phyloP scores from a whole-genome alignment of 208 protist genomes.

The Acanthamoeba lugdunensis region DNA sequence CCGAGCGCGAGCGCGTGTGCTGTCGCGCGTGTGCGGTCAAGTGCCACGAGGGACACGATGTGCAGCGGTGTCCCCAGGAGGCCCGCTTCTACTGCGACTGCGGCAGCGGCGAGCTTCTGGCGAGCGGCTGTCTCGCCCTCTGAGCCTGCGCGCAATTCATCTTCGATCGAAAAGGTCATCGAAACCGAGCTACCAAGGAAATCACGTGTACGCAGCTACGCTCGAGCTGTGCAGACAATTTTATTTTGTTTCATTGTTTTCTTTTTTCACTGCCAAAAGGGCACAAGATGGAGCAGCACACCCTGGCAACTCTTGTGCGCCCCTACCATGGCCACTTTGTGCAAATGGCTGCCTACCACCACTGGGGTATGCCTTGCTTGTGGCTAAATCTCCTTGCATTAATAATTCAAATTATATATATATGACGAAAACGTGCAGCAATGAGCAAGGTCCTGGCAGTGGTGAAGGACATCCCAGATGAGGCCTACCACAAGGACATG shows the following conservation, averaged over 20 bases:
- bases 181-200: too few species aligned
- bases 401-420: neutral
- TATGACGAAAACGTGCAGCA: neutral
- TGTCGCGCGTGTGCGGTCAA: conserved; percentile 16
- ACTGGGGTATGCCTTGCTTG: neutral
- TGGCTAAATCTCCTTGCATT: neutral
- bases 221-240: too few species aligned
- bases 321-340: neutral
- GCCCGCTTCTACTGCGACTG: conserved; percentile 60
- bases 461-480: neutral
- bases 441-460: neutral
- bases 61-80: conserved; percentile 29
- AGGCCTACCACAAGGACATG: neutral
- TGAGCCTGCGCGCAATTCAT: neutral
- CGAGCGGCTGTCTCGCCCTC: neutral
- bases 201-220: too few species aligned
- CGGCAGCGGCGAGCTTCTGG: conserved; percentile 1
- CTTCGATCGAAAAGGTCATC: too few species aligned
- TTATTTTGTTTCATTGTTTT: too few species aligned
- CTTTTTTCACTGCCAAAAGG: too few species aligned
- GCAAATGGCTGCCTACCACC: neutral
- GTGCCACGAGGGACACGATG: conserved; percentile 29
- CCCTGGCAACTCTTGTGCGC: neutral
- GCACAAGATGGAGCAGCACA: too few species aligned
- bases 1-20: neutral